Evolutionary conservation across 176 grass and related monocot genomes (phyloP).

Genomic region (Leersia perrieri): DNA sequence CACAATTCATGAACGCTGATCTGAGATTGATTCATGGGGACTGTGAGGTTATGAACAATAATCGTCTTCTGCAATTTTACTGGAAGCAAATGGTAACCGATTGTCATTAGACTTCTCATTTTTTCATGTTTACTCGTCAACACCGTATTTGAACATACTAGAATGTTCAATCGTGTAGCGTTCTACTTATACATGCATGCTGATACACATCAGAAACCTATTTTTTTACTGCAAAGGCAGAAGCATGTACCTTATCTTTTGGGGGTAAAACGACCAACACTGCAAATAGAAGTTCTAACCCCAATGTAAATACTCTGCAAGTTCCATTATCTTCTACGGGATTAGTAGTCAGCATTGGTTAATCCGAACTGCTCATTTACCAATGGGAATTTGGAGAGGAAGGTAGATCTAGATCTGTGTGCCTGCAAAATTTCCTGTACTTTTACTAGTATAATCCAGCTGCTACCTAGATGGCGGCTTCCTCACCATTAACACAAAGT

Average conservation of each 20-base stretch:
- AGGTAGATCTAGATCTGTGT: conserved; percentile 66
- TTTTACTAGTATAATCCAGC: conserved; percentile 42
- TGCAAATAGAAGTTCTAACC: conserved; percentile 55
- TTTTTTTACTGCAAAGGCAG: conserved; percentile 28
- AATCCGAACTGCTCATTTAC: conserved; percentile 49
- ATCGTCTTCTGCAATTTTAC: neutral
- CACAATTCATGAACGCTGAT: neutral
- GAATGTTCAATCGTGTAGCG: conserved; percentile 7
- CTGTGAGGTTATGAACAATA: neutral
- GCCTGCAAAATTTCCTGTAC: conserved; percentile 58
- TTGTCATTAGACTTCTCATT: neutral
- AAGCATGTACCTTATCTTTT: conserved; percentile 29
- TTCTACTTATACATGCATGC: conserved; percentile 12
- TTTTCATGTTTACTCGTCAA: conserved; percentile 2
- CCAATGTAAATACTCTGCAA: conserved; percentile 60
- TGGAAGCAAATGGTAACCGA: neutral
- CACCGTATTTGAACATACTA: neutral
- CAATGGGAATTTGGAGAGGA: conserved; percentile 52
- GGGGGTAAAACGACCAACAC: conserved; percentile 35
- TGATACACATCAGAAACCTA: neutral
- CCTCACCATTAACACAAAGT: conserved; percentile 39
- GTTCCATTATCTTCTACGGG: conserved; percentile 53
- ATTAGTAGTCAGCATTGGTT: conserved; percentile 42
- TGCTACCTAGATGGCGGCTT: conserved; percentile 29
- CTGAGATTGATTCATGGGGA: neutral